A percentile compares a stretch with the other conserved stretches of the same genome.
Evolutionary conservation across 1,284 basidiomycete species (phyloP).

Genomic region (Meira nashicola): DNA sequence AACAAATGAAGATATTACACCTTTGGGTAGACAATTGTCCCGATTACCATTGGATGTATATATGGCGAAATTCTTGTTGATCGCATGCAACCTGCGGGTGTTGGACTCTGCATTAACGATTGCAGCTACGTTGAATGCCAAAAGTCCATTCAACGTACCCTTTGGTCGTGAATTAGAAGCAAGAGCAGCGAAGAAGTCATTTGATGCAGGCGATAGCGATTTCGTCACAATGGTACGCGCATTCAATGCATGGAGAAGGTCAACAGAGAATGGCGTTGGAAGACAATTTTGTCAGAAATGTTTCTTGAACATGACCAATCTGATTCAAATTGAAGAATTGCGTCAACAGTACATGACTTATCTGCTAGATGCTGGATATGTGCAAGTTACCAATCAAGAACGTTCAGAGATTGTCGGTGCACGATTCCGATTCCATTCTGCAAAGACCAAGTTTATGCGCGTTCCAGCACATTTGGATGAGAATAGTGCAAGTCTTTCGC

Average conservation of each 20-base stretch:
- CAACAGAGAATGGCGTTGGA: slow-evolving; percentile 62
- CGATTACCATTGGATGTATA: slow-evolving; percentile 94
- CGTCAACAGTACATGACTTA: slow-evolving; percentile 80
- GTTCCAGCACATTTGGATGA: slow-evolving; percentile 66
- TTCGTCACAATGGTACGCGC: slow-evolving; percentile 90
- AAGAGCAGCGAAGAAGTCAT: slow-evolving; percentile 73
- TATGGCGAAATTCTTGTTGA: slow-evolving; percentile 86
- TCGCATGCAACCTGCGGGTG: slow-evolving; percentile 80
- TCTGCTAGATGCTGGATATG: slow-evolving; percentile 80
- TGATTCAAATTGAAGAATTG: slow-evolving; percentile 94
- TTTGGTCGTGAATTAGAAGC: slow-evolving; percentile 84
- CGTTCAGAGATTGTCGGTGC: slow-evolving; percentile 68
- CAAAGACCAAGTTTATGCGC: slow-evolving; percentile 62
- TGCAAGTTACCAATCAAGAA: slow-evolving; percentile 66
- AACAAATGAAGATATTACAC: slow-evolving; percentile 81
- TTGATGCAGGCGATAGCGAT: slow-evolving; percentile 71
- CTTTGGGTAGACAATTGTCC: slow-evolving; percentile 84
- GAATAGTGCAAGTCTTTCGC: slow-evolving; percentile 62
- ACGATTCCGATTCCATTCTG: slow-evolving; percentile 53
- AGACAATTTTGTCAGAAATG: slow-evolving; percentile 69
- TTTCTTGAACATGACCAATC: slow-evolving; percentile 81
- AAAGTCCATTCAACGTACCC: slow-evolving; percentile 80
- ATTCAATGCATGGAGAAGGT: slow-evolving; percentile 79
- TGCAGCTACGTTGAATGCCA: slow-evolving; percentile 81
- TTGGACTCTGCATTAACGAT: slow-evolving; percentile 93